Evolutionary conservation across 2,329 filamentous ascomycete species (phyloP).

Genomic region (Talaromyces sp.): DNA sequence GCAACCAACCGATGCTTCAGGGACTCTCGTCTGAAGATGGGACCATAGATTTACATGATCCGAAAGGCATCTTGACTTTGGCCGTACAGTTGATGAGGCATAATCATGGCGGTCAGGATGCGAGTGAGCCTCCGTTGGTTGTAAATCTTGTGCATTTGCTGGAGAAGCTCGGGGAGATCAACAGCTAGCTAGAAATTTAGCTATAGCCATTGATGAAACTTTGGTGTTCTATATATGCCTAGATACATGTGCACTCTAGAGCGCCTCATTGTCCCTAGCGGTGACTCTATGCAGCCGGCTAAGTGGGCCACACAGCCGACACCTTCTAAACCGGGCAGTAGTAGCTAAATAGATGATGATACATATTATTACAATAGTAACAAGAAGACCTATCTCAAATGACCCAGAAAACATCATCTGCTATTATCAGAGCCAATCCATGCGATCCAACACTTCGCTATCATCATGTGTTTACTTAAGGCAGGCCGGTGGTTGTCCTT

Average conservation of each 20-base stretch:
- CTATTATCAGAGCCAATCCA: background rate
- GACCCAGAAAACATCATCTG: background rate
- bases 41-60: conserved; percentile 3
- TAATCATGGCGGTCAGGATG: conserved; percentile 29
- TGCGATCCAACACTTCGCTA: background rate
- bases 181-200: background rate
- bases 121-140: background rate
- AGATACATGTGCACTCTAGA: background rate
- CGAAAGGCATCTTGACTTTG: conserved; percentile 8
- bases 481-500: background rate
- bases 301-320: background rate
- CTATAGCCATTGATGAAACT: background rate
- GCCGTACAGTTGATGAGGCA: conserved; percentile 16
- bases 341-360: background rate
- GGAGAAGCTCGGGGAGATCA: background rate
- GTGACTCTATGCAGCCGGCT: background rate
- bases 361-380: background rate
- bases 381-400: background rate
- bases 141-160: conserved; percentile 5
- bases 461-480: background rate
- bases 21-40: background rate
- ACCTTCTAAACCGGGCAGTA: background rate
- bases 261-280: background rate
- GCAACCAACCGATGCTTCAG: background rate
- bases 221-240: background rate